Base-by-base conservation (phyloP, 192 early-diverging fungal genomes). In the Obelidium mucronatum region DNA sequence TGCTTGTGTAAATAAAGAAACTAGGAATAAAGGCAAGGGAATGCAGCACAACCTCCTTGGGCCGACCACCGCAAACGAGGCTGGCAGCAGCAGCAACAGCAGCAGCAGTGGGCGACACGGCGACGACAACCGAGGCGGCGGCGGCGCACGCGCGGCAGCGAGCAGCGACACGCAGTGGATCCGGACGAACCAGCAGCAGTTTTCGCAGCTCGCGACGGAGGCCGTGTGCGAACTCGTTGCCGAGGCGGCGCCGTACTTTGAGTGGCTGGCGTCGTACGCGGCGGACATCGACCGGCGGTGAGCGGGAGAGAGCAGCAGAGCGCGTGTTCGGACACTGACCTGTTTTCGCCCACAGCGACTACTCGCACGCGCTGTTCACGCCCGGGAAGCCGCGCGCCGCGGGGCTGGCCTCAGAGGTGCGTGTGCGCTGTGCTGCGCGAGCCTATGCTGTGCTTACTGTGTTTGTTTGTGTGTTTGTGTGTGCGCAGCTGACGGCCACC, bases 11-110 rank as follows among this genome's bases (percentile, higher is more conserved):
- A n/a, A n/a, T n/a, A n/a, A n/a, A n/a, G n/a, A n/a, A n/a, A n/a
- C n/a, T n/a, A n/a, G n/a, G n/a, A n/a, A n/a, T n/a, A n/a, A n/a
- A n/a, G n/a, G n/a, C n/a, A n/a, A n/a, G n/a, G n/a, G n/a, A n/a
- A n/a, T n/a, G n/a, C n/a, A n/a, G n/a, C n/a, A n/a, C n/a, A n/a
- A n/a, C n/a, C n/a, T n/a, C n/a, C n/a, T n/a, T n/a, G n/a, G n/a
- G n/a, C n/a, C n/a, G n/a, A n/a, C n/a, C n/a, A n/a, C n/a, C n/a
- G n/a, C n/a, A n/a, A n/a, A n/a, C n/a, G n/a, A n/a, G n/a, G n/a
- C n/a, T n/a, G n/a, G n/a, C n/a, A n/a, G n/a, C n/a, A n/a, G 44
- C 44, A 48, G 44, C 44, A 58, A 58, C 30, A 31, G 55, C 55
- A 5, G 55, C 13, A 11, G 30, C 22, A 58, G 55, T 26, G 24